These are phyloP conservation scores for Alopecurus myosuroides DNA, from an alignment of 176 grass and related monocot genomes.

Conservation along the genomic window DNA sequence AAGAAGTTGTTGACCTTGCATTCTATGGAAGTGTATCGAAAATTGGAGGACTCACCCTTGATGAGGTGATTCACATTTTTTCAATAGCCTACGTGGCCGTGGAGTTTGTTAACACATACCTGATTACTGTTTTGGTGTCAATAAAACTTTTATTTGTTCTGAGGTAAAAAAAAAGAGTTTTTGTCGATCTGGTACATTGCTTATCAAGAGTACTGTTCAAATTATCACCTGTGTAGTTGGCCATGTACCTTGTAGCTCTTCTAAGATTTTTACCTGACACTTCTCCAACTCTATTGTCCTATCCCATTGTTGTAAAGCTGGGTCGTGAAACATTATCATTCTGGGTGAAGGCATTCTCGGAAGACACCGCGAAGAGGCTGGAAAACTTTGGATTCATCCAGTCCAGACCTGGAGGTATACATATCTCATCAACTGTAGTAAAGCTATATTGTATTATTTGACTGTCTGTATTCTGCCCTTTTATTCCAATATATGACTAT, in stretches of 20 bases:
- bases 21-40: conserved; percentile 99
- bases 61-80: conserved; percentile 68
- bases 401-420: conserved; percentile 98
- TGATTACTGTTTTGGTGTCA: not conserved
- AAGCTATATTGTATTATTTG: conserved; percentile 10
- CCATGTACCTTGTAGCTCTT: conserved; percentile 8
- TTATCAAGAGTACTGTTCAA: not conserved
- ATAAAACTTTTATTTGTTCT: too few species aligned
- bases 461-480: conserved; percentile 2
- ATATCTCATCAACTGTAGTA: not conserved
- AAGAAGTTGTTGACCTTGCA: conserved; percentile 92
- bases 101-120: not conserved
- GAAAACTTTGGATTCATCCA: conserved; percentile 99
- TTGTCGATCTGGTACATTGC: not conserved
- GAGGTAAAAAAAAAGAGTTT: too few species aligned
- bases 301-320: conserved; percentile 68
- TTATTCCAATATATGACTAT: conserved; percentile 4
- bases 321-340: conserved; percentile 96
- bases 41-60: conserved; percentile 91
- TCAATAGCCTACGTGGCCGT: not conserved
- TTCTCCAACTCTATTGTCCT: not conserved
- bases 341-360: conserved; percentile 99
- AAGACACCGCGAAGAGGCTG: conserved; percentile 96
- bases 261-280: conserved; percentile 11
- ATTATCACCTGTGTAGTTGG: not conserved